These are phyloP conservation scores for Trypethelium eluteriae DNA, from an alignment of 495 filamentous ascomycete species.

Conservation along the genomic window DNA sequence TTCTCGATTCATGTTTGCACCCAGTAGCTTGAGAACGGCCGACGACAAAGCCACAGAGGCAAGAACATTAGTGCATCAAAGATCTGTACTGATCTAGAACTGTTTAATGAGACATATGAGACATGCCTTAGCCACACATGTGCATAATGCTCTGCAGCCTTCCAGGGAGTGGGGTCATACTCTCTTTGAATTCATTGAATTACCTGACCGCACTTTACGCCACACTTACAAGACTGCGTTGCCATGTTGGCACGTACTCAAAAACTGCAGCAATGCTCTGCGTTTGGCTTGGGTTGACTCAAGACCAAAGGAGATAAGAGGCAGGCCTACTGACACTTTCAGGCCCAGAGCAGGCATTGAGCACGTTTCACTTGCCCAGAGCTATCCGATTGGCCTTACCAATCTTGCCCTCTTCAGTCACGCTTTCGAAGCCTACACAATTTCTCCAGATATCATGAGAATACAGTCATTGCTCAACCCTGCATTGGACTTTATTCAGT, in stretches of 20 bases:
- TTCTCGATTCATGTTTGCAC: not conserved
- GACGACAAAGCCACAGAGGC: not conserved
- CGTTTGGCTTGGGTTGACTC: not conserved
- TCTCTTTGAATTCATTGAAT: not conserved
- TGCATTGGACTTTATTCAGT: constrained; percentile 16
- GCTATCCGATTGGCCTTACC: not conserved
- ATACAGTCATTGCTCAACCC: constrained; percentile 29
- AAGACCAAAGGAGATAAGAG: not conserved
- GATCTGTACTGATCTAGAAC: not conserved
- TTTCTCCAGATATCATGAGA: constrained; percentile 19
- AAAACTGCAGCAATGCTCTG: not conserved
- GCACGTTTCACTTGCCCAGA: not conserved
- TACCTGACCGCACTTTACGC: not conserved
- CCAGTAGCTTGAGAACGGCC: not conserved
- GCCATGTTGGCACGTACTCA: not conserved
- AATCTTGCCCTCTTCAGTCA: not conserved
- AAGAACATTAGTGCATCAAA: not conserved
- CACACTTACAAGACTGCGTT: not conserved
- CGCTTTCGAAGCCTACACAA: not conserved
- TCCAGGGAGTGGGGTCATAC: not conserved
- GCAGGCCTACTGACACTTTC: not conserved
- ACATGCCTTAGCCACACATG: constrained; percentile 3
- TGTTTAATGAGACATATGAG: not conserved
- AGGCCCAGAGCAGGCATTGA: not conserved
- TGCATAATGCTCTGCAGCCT: constrained; percentile 8